A percentile compares a stretch with the other conserved stretches of the same genome.
Evolutionary conservation across 192 early-diverging fungal species (phyloP).

Genomic region (Coemansia sp.): DNA sequence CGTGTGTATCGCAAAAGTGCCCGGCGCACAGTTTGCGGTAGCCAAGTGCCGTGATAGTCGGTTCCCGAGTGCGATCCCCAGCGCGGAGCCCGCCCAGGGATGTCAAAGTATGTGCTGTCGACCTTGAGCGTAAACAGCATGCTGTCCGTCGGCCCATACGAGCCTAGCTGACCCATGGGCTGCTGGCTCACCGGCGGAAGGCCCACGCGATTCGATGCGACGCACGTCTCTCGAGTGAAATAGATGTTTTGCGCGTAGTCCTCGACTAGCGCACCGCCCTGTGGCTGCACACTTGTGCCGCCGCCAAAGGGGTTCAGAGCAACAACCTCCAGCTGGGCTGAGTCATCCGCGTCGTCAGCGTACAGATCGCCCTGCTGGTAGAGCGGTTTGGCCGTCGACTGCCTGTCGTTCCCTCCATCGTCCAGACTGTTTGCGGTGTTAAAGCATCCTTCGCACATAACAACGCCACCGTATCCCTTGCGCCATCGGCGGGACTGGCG

Average conservation of each 20-base stretch:
- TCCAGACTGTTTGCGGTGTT: slow-evolving; percentile 34
- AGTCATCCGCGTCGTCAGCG: slow-evolving; percentile 20
- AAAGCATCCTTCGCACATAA: slow-evolving; percentile 58
- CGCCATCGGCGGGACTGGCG: slow-evolving; percentile 50
- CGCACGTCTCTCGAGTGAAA: slow-evolving; percentile 56
- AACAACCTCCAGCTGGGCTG: slow-evolving; percentile 38
- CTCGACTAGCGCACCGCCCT: slow-evolving; percentile 25
- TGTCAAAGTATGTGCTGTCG: slow-evolving; percentile 87
- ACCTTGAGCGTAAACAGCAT: slow-evolving; percentile 73
- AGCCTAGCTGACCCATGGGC: slow-evolving; percentile 47
- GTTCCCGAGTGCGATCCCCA: slow-evolving; percentile 93
- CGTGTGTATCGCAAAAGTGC: slow-evolving; percentile 76
- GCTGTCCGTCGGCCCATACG: slow-evolving; percentile 52
- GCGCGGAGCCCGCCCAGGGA: slow-evolving; percentile 85
- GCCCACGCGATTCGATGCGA: slow-evolving; percentile 19
- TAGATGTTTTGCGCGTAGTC: slow-evolving; percentile 52
- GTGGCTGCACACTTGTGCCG: slow-evolving; percentile 1
- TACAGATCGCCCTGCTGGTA: slow-evolving; percentile 24
- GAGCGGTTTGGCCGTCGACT: not conserved
- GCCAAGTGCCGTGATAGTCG: slow-evolving; percentile 94
- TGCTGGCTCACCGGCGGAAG: slow-evolving; percentile 39
- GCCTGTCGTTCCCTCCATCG: slow-evolving; percentile 1
- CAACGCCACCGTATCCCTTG: slow-evolving; percentile 49
- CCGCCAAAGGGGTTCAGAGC: slow-evolving; percentile 55
- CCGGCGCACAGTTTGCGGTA: slow-evolving; percentile 86